Percentiles rank a stretch among this genome's conserved stretches.
These are phyloP conservation scores for Epithele typhae DNA, from an alignment of 768 basidiomycete species.

Conservation along the genomic window DNA sequence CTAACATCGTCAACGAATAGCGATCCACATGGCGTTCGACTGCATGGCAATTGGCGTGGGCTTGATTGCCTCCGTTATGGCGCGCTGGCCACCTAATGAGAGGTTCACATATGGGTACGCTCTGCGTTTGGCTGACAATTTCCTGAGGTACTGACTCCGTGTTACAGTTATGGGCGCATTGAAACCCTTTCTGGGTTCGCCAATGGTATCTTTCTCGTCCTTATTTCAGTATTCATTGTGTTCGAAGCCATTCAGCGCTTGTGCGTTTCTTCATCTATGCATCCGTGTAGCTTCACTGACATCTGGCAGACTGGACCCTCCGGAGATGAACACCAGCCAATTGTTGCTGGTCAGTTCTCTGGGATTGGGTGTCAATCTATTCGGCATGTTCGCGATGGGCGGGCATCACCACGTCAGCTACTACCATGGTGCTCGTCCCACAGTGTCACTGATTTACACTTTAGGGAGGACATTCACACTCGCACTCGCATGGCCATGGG, in stretches of 20 bases:
- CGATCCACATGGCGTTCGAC: constrained; percentile 99
- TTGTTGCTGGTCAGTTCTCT: constrained; percentile 84
- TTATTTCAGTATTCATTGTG: constrained; percentile 97
- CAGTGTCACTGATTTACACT: neutral
- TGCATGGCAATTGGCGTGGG: constrained; percentile 97
- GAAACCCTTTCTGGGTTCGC: constrained; percentile 98
- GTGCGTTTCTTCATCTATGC: constrained; percentile 34
- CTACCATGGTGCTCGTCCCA: neutral
- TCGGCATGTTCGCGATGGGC: constrained; percentile 99
- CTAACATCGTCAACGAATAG: constrained; percentile 44
- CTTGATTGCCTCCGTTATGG: constrained; percentile 94
- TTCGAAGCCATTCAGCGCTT: constrained; percentile 96
- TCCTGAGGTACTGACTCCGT: neutral
- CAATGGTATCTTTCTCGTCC: constrained; percentile 89
- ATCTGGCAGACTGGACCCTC: constrained; percentile 71
- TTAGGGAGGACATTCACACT: constrained; percentile 51
- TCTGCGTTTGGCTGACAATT: neutral
- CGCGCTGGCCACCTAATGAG: constrained; percentile 94
- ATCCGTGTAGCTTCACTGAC: neutral
- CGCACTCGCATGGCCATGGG: constrained; percentile 32
- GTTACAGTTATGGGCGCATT: constrained; percentile 83
- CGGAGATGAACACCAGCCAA: constrained; percentile 96
- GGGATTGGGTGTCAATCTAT: constrained; percentile 90
- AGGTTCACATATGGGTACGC: constrained; percentile 91
- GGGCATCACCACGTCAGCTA: constrained; percentile 79